These are phyloP conservation scores for Rhodotorula sp. DNA, from an alignment of 1,284 basidiomycete species.

Conservation along the genomic window DNA sequence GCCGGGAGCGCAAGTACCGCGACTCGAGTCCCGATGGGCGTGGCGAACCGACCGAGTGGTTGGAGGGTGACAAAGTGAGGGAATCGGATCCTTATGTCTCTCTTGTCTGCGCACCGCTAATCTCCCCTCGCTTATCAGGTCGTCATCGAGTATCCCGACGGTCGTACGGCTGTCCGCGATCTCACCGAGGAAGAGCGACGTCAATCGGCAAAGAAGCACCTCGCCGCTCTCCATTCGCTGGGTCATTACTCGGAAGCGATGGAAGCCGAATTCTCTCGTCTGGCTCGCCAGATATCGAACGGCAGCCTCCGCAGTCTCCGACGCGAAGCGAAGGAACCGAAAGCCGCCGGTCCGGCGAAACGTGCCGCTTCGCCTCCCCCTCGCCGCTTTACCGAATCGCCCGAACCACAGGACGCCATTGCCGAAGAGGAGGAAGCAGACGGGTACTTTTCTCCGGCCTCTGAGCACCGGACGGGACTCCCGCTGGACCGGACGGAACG, in stretches of 20 bases:
- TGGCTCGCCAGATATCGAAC: slow-evolving; percentile 3
- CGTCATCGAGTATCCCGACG: slow-evolving; percentile 38
- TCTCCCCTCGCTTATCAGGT: slow-evolving; percentile 6
- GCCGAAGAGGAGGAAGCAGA: background rate
- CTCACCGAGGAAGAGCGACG: slow-evolving; percentile 34
- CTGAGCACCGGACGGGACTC: slow-evolving; percentile 3
- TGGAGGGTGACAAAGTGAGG: slow-evolving; percentile 37
- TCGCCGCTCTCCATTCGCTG: slow-evolving; percentile 34
- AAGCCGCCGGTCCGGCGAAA: background rate
- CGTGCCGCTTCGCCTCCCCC: slow-evolving; percentile 7
- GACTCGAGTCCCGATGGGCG: slow-evolving; percentile 21
- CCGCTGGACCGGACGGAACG: slow-evolving; percentile 27
- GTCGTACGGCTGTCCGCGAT: slow-evolving; percentile 34
- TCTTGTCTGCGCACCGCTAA: background rate
- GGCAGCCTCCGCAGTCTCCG: background rate
- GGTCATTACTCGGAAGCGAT: slow-evolving; percentile 32
- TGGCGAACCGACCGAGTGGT: slow-evolving; percentile 27
- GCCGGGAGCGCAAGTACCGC: slow-evolving; percentile 38
- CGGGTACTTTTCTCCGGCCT: background rate
- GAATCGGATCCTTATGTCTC: background rate
- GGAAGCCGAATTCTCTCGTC: slow-evolving; percentile 24
- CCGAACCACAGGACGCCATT: background rate
- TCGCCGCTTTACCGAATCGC: slow-evolving; percentile 1
- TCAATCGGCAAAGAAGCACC: slow-evolving; percentile 29
- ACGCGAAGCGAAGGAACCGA: background rate